phyloP scores from a whole-genome alignment of 108 stramenopile species.

The Cyclostephanos invisitatus region DNA sequence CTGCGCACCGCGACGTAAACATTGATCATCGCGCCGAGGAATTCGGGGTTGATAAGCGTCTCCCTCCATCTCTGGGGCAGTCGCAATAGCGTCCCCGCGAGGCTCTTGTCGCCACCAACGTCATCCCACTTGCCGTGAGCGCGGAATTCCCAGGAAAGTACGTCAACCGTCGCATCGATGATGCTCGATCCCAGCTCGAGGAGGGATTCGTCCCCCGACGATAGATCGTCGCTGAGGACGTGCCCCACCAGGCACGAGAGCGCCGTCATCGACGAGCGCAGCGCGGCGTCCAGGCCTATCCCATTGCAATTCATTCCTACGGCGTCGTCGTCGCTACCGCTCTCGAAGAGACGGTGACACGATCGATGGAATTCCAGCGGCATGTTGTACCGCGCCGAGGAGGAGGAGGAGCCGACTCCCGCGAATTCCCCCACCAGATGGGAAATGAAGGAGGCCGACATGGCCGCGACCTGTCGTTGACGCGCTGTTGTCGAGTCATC shows the following conservation, averaged over 20 bases:
- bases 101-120: not conserved
- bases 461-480: conserved; percentile 30
- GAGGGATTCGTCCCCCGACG: conserved; percentile 21
- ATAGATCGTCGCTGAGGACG: conserved; percentile 24
- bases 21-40: conserved; percentile 64
- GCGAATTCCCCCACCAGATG: conserved; percentile 72
- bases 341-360: conserved; percentile 67
- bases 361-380: conserved; percentile 76
- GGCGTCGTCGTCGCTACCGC: conserved; percentile 14
- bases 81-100: conserved; percentile 41
- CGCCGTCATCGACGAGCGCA: conserved; percentile 37
- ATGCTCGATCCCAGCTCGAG: conserved; percentile 50
- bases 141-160: conserved; percentile 82
- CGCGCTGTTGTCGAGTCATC: conserved; percentile 28
- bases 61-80: conserved; percentile 69
- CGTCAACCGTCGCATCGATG: conserved; percentile 60
- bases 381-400: conserved; percentile 59
- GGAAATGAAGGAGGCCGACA: conserved; percentile 56
- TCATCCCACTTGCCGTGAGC: conserved; percentile 2
- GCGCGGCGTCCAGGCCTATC: conserved; percentile 40
- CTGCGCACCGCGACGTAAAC: conserved; percentile 43
- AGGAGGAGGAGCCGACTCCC: conserved; percentile 68
- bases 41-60: conserved; percentile 63
- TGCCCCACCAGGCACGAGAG: conserved; percentile 32
- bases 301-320: conserved; percentile 4